These are phyloP conservation scores for Paramyrothecium roridum DNA, from an alignment of 2,329 filamentous ascomycete genomes.

Conservation along the genomic window DNA sequence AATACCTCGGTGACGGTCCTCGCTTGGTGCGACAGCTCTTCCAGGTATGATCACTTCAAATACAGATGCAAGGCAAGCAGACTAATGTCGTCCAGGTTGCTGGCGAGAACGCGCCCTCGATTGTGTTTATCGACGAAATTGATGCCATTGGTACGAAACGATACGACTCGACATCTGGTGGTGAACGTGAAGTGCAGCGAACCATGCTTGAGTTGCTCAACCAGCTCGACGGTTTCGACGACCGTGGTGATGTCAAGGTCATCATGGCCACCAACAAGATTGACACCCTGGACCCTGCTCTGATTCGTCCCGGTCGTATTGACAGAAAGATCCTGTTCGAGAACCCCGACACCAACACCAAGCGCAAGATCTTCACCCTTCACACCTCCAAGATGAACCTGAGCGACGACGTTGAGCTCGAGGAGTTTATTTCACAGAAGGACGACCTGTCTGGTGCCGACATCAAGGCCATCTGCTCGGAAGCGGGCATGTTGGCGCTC, in stretches of 20 bases:
- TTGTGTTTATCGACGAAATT: constrained; percentile 99
- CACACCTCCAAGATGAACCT: constrained; percentile 99
- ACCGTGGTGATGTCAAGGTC: constrained; percentile 97
- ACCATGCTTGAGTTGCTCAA: constrained; percentile 98
- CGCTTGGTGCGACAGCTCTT: constrained; percentile 94
- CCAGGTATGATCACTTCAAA: constrained; percentile 51
- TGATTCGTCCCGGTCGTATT: constrained; percentile 96
- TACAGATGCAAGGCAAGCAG: background rate
- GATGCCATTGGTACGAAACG: constrained; percentile 98
- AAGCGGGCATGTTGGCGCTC: constrained; percentile 90
- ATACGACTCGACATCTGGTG: constrained; percentile 95
- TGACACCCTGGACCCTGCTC: constrained; percentile 89
- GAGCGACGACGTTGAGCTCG: constrained; percentile 93
- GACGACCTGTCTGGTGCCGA: constrained; percentile 96
- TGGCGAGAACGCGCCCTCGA: constrained; percentile 91
- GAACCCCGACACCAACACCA: constrained; percentile 76
- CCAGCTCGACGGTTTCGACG: constrained; percentile 97
- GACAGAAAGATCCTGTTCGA: constrained; percentile 90
- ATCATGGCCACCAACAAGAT: constrained; percentile 99
- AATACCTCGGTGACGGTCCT: constrained; percentile 95
- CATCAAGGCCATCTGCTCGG: constrained; percentile 98
- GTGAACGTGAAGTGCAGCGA: constrained; percentile 94
- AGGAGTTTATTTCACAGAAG: constrained; percentile 98
- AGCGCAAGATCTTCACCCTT: constrained; percentile 95
- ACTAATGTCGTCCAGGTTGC: constrained; percentile 59